Conservation (phyloP, 2,329 filamentous ascomycete genomes). For the Zasmidium cellare region DNA sequence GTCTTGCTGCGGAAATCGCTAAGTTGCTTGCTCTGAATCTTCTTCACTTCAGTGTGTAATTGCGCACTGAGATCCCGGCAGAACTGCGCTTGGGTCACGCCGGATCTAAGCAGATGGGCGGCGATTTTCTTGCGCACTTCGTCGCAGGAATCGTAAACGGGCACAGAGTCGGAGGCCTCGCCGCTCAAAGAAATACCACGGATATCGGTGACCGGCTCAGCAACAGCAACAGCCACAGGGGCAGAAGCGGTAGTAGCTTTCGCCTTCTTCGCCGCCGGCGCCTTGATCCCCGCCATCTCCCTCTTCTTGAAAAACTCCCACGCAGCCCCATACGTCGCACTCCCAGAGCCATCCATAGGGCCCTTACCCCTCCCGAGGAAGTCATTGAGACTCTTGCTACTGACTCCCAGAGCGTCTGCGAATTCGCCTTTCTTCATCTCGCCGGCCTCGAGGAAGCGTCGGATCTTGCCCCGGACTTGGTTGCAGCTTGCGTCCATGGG, state of each 20-base stretch:
- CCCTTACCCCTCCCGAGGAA: slow-evolving; percentile 54
- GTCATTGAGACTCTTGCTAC: slow-evolving; percentile 36
- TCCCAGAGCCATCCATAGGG: slow-evolving; percentile 35
- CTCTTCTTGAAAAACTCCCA: slow-evolving; percentile 52
- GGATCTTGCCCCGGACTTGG: slow-evolving; percentile 44
- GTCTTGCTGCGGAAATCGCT: slow-evolving; percentile 53
- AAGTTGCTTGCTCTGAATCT: slow-evolving; percentile 48
- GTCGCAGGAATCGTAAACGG: slow-evolving; percentile 59
- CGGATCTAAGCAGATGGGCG: slow-evolving; percentile 47
- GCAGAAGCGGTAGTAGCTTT: slow-evolving; percentile 11
- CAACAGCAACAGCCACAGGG: slow-evolving; percentile 7
- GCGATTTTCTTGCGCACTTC: slow-evolving; percentile 59
- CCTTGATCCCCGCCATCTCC: slow-evolving; percentile 49
- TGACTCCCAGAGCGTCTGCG: slow-evolving; percentile 39
- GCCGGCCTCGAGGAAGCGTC: slow-evolving; percentile 42
- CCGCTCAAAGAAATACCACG: slow-evolving; percentile 46
- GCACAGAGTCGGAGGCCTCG: slow-evolving; percentile 49
- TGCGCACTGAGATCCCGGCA: slow-evolving; percentile 50
- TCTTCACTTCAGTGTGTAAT: slow-evolving; percentile 37
- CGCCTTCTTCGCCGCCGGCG: slow-evolving; percentile 36
- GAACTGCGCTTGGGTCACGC: slow-evolving; percentile 55
- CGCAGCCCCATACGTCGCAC: slow-evolving; percentile 33
- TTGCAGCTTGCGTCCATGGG: slow-evolving; percentile 26
- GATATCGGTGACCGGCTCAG: slow-evolving; percentile 40
- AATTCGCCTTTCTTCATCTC: slow-evolving; percentile 50